A percentile compares a stretch with the other conserved stretches of the same genome.
These are phyloP conservation scores for Naganishia randhawae DNA, from an alignment of 768 basidiomycete genomes.

Conservation along the genomic window DNA sequence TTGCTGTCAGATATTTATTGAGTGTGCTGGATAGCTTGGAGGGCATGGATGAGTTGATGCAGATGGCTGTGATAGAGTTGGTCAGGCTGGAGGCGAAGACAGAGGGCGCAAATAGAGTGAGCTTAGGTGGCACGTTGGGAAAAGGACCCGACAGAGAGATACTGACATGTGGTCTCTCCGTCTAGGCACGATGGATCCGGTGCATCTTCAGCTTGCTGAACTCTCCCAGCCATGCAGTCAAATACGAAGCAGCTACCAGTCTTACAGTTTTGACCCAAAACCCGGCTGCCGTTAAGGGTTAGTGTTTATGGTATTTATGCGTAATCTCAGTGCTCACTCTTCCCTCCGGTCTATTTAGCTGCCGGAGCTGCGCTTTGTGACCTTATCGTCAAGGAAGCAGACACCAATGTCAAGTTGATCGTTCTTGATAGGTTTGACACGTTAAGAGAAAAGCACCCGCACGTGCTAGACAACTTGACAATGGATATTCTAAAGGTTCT, in stretches of 20 bases:
- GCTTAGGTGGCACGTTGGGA: slow-evolving; percentile 40
- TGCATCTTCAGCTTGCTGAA: slow-evolving; percentile 88
- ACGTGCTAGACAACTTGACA: slow-evolving; percentile 78
- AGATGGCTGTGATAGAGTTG: slow-evolving; percentile 93
- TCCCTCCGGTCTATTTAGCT: slow-evolving; percentile 64
- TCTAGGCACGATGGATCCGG: slow-evolving; percentile 84
- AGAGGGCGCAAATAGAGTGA: slow-evolving; percentile 75
- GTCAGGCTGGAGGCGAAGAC: slow-evolving; percentile 82
- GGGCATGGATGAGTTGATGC: slow-evolving; percentile 81
- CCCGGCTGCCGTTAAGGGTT: slow-evolving; percentile 91
- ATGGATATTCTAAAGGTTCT: slow-evolving; percentile 94
- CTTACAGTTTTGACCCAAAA: slow-evolving; percentile 91
- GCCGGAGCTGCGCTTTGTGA: slow-evolving; percentile 83
- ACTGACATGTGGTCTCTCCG: neutral
- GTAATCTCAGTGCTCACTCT: too few species aligned
- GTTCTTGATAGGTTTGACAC: slow-evolving; percentile 85
- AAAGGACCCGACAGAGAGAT: neutral
- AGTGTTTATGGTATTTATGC: too few species aligned
- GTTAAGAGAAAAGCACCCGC: slow-evolving; percentile 76
- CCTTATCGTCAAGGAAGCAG: slow-evolving; percentile 88
- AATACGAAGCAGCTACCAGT: slow-evolving; percentile 94
- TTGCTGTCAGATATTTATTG: slow-evolving; percentile 86
- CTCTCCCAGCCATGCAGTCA: slow-evolving; percentile 84
- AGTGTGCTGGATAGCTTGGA: slow-evolving; percentile 78
- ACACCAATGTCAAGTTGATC: slow-evolving; percentile 98